Evolutionary conservation across 371 early-diverging fungal species (phyloP).

Genomic region (Choanephora cucurbitarum): DNA sequence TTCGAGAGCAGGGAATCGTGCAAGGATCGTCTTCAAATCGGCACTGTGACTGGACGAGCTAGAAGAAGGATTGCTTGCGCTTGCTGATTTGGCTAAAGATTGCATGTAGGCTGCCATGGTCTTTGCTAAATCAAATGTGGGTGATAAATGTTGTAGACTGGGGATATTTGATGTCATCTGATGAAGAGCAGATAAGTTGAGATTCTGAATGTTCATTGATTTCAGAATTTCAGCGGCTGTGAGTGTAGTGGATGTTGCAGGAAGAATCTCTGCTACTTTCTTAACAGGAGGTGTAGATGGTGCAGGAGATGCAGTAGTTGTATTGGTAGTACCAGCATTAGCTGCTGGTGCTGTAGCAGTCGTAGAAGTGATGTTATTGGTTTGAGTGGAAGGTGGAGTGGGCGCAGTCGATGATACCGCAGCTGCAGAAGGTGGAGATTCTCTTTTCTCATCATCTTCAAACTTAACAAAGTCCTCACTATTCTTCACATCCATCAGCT

Average conservation of each 20-base stretch:
- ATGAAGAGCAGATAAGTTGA: constrained; percentile 46
- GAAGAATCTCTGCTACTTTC: constrained; percentile 17
- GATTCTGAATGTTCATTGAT: constrained; percentile 38
- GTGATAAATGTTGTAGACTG: constrained; percentile 34
- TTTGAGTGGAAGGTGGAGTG: too few species aligned
- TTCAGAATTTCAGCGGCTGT: constrained; percentile 32
- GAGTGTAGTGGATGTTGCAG: constrained; percentile 14
- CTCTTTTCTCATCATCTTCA: constrained; percentile 48
- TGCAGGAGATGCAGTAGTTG: neutral
- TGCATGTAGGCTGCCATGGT: constrained; percentile 45
- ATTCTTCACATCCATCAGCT: constrained; percentile 23
- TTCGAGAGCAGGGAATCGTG: constrained; percentile 46
- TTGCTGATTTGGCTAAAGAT: constrained; percentile 30
- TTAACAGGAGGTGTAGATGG: neutral
- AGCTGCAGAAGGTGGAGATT: neutral
- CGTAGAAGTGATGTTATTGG: neutral
- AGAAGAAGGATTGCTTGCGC: constrained; percentile 15
- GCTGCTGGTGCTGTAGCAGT: neutral
- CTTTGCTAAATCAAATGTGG: constrained; percentile 42
- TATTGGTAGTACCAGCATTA: neutral
- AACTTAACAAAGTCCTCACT: constrained; percentile 50
- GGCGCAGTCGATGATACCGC: too few species aligned
- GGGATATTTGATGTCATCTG: constrained; percentile 47
- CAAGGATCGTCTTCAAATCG: constrained; percentile 43
- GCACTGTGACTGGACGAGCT: constrained; percentile 21